Evolutionary conservation across 495 filamentous ascomycete species (phyloP).

Genomic region (Hypomontagnella monticulosa): DNA sequence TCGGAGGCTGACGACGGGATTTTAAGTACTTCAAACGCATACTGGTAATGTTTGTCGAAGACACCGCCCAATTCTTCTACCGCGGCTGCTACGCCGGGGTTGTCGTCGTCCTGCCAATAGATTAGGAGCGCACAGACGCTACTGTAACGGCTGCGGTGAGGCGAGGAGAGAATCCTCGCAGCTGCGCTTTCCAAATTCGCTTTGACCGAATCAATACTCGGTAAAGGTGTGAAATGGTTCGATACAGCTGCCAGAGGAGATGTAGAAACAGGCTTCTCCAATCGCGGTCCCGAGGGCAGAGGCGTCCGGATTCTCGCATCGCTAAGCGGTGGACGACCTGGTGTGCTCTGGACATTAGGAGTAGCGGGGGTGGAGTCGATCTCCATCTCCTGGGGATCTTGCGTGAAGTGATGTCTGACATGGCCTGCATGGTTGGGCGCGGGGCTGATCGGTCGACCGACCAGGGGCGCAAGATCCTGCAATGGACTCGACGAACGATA

Average conservation of each 20-base stretch:
- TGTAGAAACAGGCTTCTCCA: slow-evolving; percentile 50
- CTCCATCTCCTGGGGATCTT: slow-evolving; percentile 56
- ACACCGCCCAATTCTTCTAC: slow-evolving; percentile 53
- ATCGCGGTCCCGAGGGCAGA: slow-evolving; percentile 56
- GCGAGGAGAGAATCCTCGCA: slow-evolving; percentile 51
- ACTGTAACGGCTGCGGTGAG: slow-evolving; percentile 56
- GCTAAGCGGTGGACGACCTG: slow-evolving; percentile 47
- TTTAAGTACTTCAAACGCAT: slow-evolving; percentile 50
- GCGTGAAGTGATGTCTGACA: slow-evolving; percentile 49
- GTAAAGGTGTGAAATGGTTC: slow-evolving; percentile 43
- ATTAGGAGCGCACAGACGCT: slow-evolving; percentile 55
- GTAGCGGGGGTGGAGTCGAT: slow-evolving; percentile 48
- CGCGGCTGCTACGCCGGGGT: slow-evolving; percentile 44
- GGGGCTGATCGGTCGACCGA: slow-evolving; percentile 54
- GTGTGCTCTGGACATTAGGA: slow-evolving; percentile 38
- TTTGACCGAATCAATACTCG: slow-evolving; percentile 52
- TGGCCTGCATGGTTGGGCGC: slow-evolving; percentile 42
- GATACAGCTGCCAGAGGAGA: slow-evolving; percentile 37
- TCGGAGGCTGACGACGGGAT: slow-evolving; percentile 54
- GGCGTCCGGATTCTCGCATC: slow-evolving; percentile 60
- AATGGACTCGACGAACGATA: slow-evolving; percentile 54
- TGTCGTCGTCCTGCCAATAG: slow-evolving; percentile 59
- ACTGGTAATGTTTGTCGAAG: slow-evolving; percentile 56
- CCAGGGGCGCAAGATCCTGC: slow-evolving; percentile 51
- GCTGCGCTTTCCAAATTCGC: slow-evolving; percentile 53